A percentile compares a stretch with the other conserved stretches of the same genome.
These are phyloP conservation scores for Anaeramoeba ignava DNA, from an alignment of 78 protist species.

Conservation along the genomic window DNA sequence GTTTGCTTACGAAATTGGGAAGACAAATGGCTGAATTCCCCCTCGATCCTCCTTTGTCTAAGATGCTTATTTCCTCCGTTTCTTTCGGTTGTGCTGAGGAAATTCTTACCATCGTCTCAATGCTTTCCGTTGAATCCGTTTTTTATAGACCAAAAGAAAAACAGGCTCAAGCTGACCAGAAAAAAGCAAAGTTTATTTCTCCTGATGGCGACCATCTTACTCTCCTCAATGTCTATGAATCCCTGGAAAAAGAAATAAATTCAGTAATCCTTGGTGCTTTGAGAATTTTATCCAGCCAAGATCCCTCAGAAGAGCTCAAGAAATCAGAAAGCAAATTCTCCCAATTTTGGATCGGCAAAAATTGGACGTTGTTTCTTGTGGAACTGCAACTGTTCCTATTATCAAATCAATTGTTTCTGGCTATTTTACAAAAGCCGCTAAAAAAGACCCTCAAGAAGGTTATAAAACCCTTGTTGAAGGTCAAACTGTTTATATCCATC, in stretches of 20 bases:
- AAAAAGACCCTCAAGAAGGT: slow-evolving; percentile 68
- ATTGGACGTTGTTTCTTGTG: slow-evolving; percentile 58
- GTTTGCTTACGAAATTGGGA: slow-evolving; percentile 88
- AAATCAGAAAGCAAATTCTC: slow-evolving; percentile 86
- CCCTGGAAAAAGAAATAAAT: slow-evolving; percentile 79
- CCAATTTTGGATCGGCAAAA: slow-evolving; percentile 80
- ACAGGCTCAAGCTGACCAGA: slow-evolving; percentile 86
- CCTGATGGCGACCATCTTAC: slow-evolving; percentile 93
- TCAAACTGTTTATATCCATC: slow-evolving; percentile 52
- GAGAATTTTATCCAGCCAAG: slow-evolving; percentile 91
- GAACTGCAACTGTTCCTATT: too few relatives aligned
- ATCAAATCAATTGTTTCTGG: slow-evolving; percentile 44
- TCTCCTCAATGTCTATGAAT: slow-evolving; percentile 75
- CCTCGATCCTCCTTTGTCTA: slow-evolving; percentile 85
- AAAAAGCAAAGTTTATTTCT: slow-evolving; percentile 62
- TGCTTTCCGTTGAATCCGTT: slow-evolving; percentile 76
- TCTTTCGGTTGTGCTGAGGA: slow-evolving; percentile 91
- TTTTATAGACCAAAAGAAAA: slow-evolving; percentile 94
- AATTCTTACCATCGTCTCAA: slow-evolving; percentile 84
- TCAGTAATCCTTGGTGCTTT: slow-evolving; percentile 75
- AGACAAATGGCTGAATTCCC: slow-evolving; percentile 97
- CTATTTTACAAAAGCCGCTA: slow-evolving; percentile 86
- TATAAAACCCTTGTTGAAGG: slow-evolving; percentile 10
- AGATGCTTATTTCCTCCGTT: slow-evolving; percentile 74
- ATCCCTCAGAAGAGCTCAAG: slow-evolving; percentile 80